A percentile compares a stretch with the other conserved stretches of the same genome.
phyloP scores from a whole-genome alignment of 495 filamentous ascomycete genomes.

The Apiosordaria backusii region DNA sequence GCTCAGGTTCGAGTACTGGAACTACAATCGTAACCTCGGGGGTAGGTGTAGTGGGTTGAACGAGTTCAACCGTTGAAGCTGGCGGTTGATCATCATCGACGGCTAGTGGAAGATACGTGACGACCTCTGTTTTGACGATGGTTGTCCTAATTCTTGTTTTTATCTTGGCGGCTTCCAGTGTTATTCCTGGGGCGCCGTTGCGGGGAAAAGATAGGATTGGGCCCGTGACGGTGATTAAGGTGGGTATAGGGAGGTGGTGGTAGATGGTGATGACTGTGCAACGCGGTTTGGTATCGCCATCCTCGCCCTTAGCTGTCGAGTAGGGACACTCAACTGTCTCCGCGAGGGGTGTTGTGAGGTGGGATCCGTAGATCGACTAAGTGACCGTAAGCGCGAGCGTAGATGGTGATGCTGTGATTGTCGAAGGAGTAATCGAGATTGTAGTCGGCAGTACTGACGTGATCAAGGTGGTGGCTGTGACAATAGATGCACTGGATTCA shows the following conservation, averaged over 20 bases:
- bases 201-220: not conserved
- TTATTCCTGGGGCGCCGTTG: not conserved
- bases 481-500: not conserved
- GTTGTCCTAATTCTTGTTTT: not conserved
- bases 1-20: not conserved
- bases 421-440: not conserved
- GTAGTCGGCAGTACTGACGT: not conserved
- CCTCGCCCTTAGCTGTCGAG: not conserved
- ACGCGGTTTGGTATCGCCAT: not conserved
- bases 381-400: not conserved
- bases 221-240: not conserved
- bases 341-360: not conserved
- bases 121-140: not conserved
- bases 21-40: not conserved
- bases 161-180: not conserved
- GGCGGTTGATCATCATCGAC: not conserved
- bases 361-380: not conserved
- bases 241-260: conserved; percentile 2
- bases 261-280: conserved; percentile 19
- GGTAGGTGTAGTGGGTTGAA: not conserved
- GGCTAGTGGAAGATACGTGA: not conserved
- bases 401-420: not conserved
- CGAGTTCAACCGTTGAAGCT: not conserved
- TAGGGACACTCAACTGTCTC: not conserved
- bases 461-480: not conserved